Base-by-base conservation (phyloP, 768 basidiomycete genomes). In the Podaxis rugospora region DNA sequence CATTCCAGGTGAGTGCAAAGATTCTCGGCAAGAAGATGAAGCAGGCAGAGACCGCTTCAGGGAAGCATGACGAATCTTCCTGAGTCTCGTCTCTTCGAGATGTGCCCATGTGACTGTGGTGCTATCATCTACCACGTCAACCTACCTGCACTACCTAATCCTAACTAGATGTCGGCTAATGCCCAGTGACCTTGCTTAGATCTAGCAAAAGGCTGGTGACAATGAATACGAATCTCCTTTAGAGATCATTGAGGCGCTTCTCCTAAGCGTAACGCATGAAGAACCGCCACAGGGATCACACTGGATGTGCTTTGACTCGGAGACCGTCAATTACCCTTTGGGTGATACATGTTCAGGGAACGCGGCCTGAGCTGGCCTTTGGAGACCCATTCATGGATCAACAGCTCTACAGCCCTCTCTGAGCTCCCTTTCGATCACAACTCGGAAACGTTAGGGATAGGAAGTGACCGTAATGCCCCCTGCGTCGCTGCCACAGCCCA, bases 1-100 rank as follows among this genome's bases (percentile, higher is more conserved):
- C 63, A 66, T 64, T 64, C 62, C 67, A 92, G 91, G 87, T 93
- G 63, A 83, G 89, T 70, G 90, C 90, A 62, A 93, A 90, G 73
- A 88, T 92, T 62, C 71, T 92, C 49, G 86, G 87, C 9, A 78
- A 86, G 71, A 79, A 77, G 64, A 70, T 88, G 73, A 80, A 83
- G 67, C 80, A 75, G 55, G 75, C 72, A 56, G 74, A 78, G 65
- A 73, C 73, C 50, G 62, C 16, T 5, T 5, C 76, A 55, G 73
- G 70, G 62, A 73, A 76, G 68, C 67, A 72, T 66, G 74, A 69
- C 60, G 72, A 70, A 64, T 57, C 59, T 18, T 14, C 59, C 21
- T 60, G 52, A 60, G 51, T 36, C 28, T 35, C 39, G 28, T 18
- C 32, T 32, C 32, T 32, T 60, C 57, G 21, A 51, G 57, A 28